Conservation (phyloP, 1,284 basidiomycete genomes). For the Cryptococcus amylolentus region DNA sequence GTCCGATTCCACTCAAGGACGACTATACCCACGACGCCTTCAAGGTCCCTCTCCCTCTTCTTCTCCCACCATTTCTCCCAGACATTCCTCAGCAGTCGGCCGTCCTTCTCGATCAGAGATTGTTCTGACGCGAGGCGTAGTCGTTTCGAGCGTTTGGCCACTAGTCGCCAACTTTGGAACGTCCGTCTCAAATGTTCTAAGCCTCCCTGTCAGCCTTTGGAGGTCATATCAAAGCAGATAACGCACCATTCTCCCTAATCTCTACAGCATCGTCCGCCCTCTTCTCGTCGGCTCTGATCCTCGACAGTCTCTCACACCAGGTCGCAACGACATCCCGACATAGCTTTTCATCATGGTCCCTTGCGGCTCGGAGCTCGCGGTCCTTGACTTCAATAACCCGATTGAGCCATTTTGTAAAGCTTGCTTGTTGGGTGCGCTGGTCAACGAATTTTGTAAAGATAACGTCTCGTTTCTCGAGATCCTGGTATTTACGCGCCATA, state of each 20-base stretch:
- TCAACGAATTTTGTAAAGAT: slow-evolving; percentile 15
- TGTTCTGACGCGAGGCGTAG: slow-evolving; percentile 18
- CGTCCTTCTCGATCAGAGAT: slow-evolving; percentile 17
- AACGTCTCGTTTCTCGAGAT: slow-evolving; percentile 4
- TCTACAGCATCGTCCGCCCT: slow-evolving; percentile 11
- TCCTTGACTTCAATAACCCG: slow-evolving; percentile 42
- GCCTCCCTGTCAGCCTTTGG: background rate
- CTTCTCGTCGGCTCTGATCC: slow-evolving; percentile 6
- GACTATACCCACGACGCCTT: slow-evolving; percentile 17
- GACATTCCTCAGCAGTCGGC: slow-evolving; percentile 16
- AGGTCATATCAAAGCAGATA: background rate
- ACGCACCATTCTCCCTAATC: slow-evolving; percentile 11
- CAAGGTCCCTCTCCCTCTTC: slow-evolving; percentile 29
- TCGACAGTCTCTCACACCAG: slow-evolving; percentile 3
- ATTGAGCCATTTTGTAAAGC: slow-evolving; percentile 31
- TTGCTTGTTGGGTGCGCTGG: slow-evolving; percentile 9
- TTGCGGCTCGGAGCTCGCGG: slow-evolving; percentile 32
- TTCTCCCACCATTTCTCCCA: slow-evolving; percentile 33
- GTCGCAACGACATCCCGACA: background rate
- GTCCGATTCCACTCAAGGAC: too few species aligned
- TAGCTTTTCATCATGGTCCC: slow-evolving; percentile 12
- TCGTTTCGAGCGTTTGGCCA: slow-evolving; percentile 4
- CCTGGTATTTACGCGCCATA: slow-evolving; percentile 1
- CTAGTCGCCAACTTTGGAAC: slow-evolving; percentile 25
- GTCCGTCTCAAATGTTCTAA: slow-evolving; percentile 26